Percentiles rank a stretch among this genome's conserved stretches.
Evolutionary conservation across 2,329 filamentous ascomycete genomes (phyloP).

Genomic region (Sporothrix euskadiensis): DNA sequence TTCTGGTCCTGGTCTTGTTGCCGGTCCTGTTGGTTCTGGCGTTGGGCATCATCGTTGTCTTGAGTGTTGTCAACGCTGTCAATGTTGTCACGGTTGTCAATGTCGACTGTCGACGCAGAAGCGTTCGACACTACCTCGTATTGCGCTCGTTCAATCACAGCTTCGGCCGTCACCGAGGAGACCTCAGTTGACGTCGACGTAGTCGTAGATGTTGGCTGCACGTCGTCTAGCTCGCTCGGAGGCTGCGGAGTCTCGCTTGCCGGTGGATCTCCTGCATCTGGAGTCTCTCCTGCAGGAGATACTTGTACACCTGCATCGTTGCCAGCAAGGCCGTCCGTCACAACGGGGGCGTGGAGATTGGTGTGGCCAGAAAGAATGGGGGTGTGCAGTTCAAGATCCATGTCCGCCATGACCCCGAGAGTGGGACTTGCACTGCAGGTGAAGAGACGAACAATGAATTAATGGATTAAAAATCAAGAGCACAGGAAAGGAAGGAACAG

Average conservation of each 20-base stretch:
- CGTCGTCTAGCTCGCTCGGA: background rate
- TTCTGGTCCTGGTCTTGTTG: background rate
- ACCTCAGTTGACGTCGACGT: background rate
- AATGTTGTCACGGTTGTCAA: background rate
- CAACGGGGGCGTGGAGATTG: conserved; percentile 1
- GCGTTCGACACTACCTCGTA: background rate
- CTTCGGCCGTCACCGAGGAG: background rate
- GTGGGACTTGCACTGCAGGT: background rate
- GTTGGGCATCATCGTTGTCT: conserved; percentile 6
- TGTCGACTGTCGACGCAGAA: background rate
- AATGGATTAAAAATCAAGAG: background rate
- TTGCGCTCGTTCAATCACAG: background rate
- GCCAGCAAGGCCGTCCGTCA: conserved; percentile 1
- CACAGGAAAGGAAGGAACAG: background rate
- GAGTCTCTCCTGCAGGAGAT: background rate
- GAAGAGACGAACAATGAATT: background rate
- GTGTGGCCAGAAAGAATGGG: background rate
- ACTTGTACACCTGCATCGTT: background rate
- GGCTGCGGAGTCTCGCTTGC: conserved; percentile 14
- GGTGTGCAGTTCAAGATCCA: background rate
- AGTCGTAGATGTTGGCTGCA: background rate
- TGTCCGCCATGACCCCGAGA: background rate
- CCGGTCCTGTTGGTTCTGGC: background rate
- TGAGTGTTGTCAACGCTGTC: background rate
- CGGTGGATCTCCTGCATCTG: conserved; percentile 5